These are phyloP conservation scores for Camelina neglecta DNA, from an alignment of 345 rosid genomes.

Conservation along the genomic window DNA sequence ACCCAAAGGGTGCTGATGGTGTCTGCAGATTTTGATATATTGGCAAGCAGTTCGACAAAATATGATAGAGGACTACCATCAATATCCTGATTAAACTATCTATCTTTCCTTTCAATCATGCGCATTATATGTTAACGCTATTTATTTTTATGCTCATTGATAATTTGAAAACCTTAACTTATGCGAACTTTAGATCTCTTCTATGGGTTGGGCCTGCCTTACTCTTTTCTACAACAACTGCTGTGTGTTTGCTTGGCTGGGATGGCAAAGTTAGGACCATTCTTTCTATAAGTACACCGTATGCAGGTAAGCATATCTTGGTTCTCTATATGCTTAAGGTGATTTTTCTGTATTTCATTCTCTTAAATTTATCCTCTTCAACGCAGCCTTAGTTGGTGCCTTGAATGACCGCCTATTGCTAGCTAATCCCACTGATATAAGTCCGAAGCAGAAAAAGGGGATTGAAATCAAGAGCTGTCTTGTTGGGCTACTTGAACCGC, in stretches of 20 bases:
- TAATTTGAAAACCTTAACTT: conserved; percentile 59
- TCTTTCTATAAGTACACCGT: conserved; percentile 86
- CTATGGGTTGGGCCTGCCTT: conserved; percentile 98
- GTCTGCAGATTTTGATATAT: conserved; percentile 84
- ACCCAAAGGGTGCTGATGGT: conserved; percentile 92
- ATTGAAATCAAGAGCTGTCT: conserved; percentile 91
- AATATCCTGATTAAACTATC: conserved; percentile 65
- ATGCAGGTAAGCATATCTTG: conserved; percentile 64
- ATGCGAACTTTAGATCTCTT: conserved; percentile 80
- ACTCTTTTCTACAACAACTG: conserved; percentile 88
- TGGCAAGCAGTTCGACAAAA: conserved; percentile 82
- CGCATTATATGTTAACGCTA: conserved; percentile 7
- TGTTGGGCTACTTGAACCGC: conserved; percentile 97
- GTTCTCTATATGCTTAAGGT: conserved; percentile 22
- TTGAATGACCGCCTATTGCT: conserved; percentile 89
- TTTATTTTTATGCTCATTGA: conserved; percentile 15
- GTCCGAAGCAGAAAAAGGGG: conserved; percentile 86
- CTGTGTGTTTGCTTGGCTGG: conserved; percentile 92
- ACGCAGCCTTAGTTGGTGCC: conserved; percentile 86
- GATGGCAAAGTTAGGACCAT: conserved; percentile 90
- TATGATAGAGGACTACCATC: conserved; percentile 95
- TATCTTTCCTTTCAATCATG: conserved; percentile 9
- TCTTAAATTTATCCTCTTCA: conserved; percentile 34
- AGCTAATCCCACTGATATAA: conserved; percentile 82
- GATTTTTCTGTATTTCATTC: conserved; percentile 31